phyloP scores from a whole-genome alignment of 139 green algal species.

The Haematococcus lacustris region DNA sequence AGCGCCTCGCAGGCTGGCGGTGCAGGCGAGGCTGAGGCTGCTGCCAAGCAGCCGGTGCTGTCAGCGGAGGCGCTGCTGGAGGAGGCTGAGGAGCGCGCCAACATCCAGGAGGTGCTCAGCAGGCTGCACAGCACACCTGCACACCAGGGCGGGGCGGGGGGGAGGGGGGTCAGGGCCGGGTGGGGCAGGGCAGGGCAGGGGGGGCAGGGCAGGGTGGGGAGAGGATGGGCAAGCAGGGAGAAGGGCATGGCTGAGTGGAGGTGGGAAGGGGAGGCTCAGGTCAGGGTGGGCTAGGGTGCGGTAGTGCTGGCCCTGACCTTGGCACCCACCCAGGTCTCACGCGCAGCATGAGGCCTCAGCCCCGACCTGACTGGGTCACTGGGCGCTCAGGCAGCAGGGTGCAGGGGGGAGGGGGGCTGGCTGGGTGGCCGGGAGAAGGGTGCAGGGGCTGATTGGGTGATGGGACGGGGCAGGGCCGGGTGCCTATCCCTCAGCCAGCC shows the following conservation, averaged over 20 bases:
- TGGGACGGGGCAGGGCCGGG: too few species aligned
- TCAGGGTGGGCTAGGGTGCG: too few species aligned
- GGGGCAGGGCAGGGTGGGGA: background rate
- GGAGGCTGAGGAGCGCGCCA: slow-evolving; percentile 66
- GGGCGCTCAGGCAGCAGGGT: too few species aligned
- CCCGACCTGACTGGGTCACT: too few species aligned
- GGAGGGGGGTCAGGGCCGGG: background rate
- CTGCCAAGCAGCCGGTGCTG: slow-evolving; percentile 1
- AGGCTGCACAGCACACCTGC: background rate
- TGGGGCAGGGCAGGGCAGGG: background rate
- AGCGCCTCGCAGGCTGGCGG: background rate
- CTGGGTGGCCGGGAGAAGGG: too few species aligned
- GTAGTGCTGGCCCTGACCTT: too few species aligned
- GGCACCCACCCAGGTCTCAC: too few species aligned
- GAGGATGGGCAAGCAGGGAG: background rate
- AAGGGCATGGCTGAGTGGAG: background rate
- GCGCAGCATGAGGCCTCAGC: too few species aligned
- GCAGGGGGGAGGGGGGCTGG: too few species aligned
- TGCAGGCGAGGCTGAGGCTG: slow-evolving; percentile 7
- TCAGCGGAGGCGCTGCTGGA: slow-evolving; percentile 62
- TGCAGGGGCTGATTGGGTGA: too few species aligned
- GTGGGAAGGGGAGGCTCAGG: too few species aligned
- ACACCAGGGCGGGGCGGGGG: background rate
- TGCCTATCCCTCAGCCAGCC: too few species aligned
- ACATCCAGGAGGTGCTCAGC: slow-evolving; percentile 35